phyloP scores from a whole-genome alignment of 345 rosid genomes.

The Dovyalis caffra region DNA sequence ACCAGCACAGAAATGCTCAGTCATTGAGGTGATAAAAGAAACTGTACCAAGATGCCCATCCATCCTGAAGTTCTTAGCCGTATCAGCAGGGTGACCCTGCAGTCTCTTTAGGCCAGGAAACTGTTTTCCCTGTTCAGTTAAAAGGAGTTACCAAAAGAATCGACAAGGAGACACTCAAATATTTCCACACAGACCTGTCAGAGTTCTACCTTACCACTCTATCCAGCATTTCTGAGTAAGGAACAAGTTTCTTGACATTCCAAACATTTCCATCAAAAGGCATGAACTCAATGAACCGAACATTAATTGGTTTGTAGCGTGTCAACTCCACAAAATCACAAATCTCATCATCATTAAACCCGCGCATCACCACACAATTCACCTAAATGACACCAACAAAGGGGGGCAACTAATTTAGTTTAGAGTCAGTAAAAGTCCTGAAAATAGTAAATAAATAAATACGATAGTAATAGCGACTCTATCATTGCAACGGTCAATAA shows the following conservation, averaged over 20 bases:
- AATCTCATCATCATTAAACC: constrained; percentile 88
- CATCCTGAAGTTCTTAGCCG: constrained; percentile 84
- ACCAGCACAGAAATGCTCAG: constrained; percentile 95
- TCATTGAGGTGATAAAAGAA: constrained; percentile 97
- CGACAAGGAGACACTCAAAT: constrained; percentile 1
- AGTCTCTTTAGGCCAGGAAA: constrained; percentile 58
- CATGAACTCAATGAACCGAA: constrained; percentile 98
- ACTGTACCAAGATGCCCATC: constrained; percentile 84
- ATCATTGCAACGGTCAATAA: neutral
- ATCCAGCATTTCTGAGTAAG: constrained; percentile 79
- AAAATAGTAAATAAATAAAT: neutral
- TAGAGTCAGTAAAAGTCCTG: neutral
- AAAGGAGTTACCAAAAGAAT: constrained; percentile 11
- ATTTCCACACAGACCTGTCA: constrained; percentile 20
- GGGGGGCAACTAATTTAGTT: constrained; percentile 2
- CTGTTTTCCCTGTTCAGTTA: constrained; percentile 42
- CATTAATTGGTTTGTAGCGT: constrained; percentile 68
- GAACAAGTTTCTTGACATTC: constrained; percentile 85
- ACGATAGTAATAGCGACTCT: neutral
- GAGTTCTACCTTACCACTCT: constrained; percentile 85
- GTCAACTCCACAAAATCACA: constrained; percentile 92
- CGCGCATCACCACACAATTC: constrained; percentile 94
- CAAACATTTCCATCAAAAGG: constrained; percentile 98
- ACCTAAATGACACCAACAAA: constrained; percentile 40
- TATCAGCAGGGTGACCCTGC: constrained; percentile 76